Conservation (phyloP, 331 rosid species). For the Malus hybrid region DNA sequence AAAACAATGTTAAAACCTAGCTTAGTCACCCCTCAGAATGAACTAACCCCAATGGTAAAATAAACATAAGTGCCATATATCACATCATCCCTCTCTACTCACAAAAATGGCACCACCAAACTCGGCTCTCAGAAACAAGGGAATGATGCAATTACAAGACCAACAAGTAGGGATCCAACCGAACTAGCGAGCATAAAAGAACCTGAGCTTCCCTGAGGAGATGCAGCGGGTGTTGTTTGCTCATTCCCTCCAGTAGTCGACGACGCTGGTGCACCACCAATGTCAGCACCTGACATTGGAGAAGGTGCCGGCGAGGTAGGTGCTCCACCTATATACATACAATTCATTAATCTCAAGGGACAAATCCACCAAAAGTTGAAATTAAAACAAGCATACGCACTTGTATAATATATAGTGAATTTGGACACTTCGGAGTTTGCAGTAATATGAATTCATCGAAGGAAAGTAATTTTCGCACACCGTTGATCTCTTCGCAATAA, state of each 20-base stretch:
- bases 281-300: not conserved
- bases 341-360: not conserved
- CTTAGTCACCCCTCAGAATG: not conserved
- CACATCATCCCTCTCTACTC: slow-evolving; percentile 9
- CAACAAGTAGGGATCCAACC: slow-evolving; percentile 31
- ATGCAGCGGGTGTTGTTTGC: slow-evolving; percentile 22
- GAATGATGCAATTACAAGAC: slow-evolving; percentile 24
- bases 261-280: slow-evolving; percentile 4
- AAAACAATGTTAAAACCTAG: not conserved
- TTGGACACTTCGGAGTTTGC: not conserved
- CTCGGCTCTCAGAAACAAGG: slow-evolving; percentile 27
- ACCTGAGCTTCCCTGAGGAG: slow-evolving; percentile 30
- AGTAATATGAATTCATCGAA: not conserved
- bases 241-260: slow-evolving; percentile 16
- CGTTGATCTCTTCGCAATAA: not conserved
- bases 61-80: not conserved
- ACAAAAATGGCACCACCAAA: slow-evolving; percentile 20
- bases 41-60: not conserved
- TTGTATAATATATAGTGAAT: not conserved
- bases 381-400: not conserved
- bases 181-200: slow-evolving; percentile 31
- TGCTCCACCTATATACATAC: not conserved
- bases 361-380: not conserved
- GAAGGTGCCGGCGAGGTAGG: no score
- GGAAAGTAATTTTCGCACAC: not conserved